Percentiles rank a stretch among this genome's conserved stretches.
phyloP scores from a whole-genome alignment of 352 stramenopile genomes.

The Globisporangium emineosum region DNA sequence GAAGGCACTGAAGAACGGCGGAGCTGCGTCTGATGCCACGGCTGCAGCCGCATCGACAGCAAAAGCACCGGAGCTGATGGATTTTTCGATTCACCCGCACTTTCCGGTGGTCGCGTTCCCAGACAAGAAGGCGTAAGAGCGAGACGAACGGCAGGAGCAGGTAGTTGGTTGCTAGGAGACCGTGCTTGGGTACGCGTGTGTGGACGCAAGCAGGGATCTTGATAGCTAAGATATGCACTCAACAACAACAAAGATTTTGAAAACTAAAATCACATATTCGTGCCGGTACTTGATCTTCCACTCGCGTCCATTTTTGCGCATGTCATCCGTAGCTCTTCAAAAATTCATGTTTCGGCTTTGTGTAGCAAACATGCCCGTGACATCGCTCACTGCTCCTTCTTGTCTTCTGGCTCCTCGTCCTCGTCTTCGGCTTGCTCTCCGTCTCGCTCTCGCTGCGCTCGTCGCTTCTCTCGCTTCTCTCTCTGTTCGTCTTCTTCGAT shows the following conservation, averaged over 20 bases:
- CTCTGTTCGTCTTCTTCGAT: constrained; percentile 50
- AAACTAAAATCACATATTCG: constrained; percentile 5
- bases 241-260: constrained; percentile 2
- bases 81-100: constrained; percentile 68
- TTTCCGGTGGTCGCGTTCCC: constrained; percentile 61
- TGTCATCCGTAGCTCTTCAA: constrained; percentile 1
- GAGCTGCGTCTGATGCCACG: background rate
- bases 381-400: constrained; percentile 20
- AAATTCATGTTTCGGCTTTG: too few relatives aligned
- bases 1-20: constrained; percentile 28
- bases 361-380: background rate
- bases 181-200: background rate
- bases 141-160: background rate
- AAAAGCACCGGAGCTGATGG: constrained; percentile 31
- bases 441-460: constrained; percentile 23
- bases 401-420: constrained; percentile 5
- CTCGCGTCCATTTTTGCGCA: background rate
- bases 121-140: constrained; percentile 14
- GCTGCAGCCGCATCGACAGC: constrained; percentile 8
- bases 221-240: background rate
- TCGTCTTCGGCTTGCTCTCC: constrained; percentile 13
- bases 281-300: background rate
- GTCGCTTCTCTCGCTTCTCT: constrained; percentile 17
- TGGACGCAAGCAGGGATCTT: background rate
- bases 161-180: background rate